Conservation (phyloP, 352 stramenopile genomes). For the Pythium chondricola region DNA sequence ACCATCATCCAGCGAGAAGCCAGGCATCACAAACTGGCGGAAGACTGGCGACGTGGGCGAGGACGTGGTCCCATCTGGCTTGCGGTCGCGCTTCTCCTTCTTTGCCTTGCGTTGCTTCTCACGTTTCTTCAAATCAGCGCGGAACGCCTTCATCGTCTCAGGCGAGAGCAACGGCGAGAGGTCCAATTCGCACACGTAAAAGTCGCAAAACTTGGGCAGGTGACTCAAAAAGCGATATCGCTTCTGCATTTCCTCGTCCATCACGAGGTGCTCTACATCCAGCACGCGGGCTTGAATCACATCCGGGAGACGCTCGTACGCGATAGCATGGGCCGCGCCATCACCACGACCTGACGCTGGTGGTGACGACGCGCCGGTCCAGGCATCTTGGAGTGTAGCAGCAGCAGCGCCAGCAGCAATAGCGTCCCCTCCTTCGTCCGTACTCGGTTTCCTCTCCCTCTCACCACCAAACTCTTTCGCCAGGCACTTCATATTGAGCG, state of each 20-base stretch:
- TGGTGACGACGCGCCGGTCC: slow-evolving; percentile 10
- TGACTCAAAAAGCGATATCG: slow-evolving; percentile 85
- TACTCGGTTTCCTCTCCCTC: slow-evolving; percentile 15
- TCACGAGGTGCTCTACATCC: slow-evolving; percentile 83
- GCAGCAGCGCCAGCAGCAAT: background rate
- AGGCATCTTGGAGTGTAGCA: slow-evolving; percentile 9
- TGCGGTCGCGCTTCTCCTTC: slow-evolving; percentile 32
- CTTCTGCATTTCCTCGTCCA: slow-evolving; percentile 80
- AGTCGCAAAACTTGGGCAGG: slow-evolving; percentile 79
- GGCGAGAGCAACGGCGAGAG: slow-evolving; percentile 60
- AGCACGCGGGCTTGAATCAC: slow-evolving; percentile 54
- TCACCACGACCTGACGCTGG: slow-evolving; percentile 7
- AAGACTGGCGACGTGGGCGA: slow-evolving; percentile 25
- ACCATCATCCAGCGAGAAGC: slow-evolving; percentile 55
- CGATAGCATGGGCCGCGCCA: slow-evolving; percentile 14
- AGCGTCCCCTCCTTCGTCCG: slow-evolving; percentile 13
- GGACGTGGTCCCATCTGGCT: slow-evolving; percentile 7
- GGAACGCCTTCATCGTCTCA: slow-evolving; percentile 55
- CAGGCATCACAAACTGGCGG: slow-evolving; percentile 14
- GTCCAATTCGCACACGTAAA: slow-evolving; percentile 86
- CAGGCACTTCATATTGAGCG: slow-evolving; percentile 87
- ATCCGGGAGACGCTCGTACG: slow-evolving; percentile 52
- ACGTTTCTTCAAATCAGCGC: slow-evolving; percentile 72
- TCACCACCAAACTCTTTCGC: slow-evolving; percentile 66
- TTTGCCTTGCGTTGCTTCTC: slow-evolving; percentile 51